A percentile compares a stretch with the other conserved stretches of the same genome.
Evolutionary conservation across 2,329 filamentous ascomycete species (phyloP).

Genomic region (Xylariaceae sp.): DNA sequence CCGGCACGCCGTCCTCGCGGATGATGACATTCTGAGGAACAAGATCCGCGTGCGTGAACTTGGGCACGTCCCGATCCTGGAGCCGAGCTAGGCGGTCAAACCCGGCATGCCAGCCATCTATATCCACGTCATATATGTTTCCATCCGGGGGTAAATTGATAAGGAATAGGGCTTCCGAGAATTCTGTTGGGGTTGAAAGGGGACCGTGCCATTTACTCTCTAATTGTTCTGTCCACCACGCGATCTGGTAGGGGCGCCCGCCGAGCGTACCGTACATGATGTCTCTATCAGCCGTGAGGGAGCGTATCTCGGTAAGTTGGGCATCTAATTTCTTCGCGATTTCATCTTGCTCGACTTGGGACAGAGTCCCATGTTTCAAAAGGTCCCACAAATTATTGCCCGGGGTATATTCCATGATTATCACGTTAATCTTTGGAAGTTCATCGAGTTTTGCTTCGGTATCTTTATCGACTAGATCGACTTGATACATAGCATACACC

Average conservation of each 20-base stretch:
- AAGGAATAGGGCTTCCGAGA: no score
- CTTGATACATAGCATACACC: not conserved
- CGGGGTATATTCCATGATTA: not conserved
- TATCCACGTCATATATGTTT: no score
- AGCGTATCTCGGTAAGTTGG: not conserved
- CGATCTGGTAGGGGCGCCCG: not conserved
- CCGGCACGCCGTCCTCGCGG: not conserved
- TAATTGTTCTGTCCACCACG: not conserved
- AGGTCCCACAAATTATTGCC: not conserved
- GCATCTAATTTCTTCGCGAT: not conserved
- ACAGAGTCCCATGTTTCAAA: no score
- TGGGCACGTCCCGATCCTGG: no score
- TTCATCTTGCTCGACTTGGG: no score
- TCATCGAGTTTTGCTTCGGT: not conserved
- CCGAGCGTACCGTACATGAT: not conserved
- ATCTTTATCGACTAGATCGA: not conserved
- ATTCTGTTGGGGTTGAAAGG: no score
- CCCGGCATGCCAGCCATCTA: no score
- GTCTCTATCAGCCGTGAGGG: no score
- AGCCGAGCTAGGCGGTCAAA: no score
- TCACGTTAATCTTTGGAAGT: not conserved
- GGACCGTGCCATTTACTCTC: no score
- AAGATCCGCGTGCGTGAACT: constrained; percentile 1
- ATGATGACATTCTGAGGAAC: not conserved
- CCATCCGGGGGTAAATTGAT: no score